These are phyloP conservation scores for Neolentinus lepideus DNA, from an alignment of 1,284 basidiomycete genomes.

Conservation along the genomic window DNA sequence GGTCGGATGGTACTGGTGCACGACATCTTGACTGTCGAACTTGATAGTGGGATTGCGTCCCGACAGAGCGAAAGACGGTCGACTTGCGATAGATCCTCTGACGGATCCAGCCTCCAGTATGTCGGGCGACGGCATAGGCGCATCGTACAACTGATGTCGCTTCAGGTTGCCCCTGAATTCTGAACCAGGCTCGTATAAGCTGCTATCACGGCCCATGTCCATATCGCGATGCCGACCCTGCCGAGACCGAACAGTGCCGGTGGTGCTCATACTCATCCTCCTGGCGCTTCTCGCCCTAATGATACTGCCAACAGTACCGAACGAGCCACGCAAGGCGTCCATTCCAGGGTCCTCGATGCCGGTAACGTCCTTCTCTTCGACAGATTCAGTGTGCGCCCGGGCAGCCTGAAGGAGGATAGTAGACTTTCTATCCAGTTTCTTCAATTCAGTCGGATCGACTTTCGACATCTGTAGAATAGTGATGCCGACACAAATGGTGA, in stretches of 20 bases:
- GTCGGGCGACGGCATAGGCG: constrained; percentile 41
- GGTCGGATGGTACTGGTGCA: constrained; percentile 62
- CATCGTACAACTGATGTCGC: constrained; percentile 78
- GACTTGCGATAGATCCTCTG: constrained; percentile 22
- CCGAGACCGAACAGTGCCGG: constrained; percentile 15
- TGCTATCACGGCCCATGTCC: constrained; percentile 16
- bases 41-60: constrained; percentile 62
- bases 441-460: constrained; percentile 72
- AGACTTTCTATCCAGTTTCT: constrained; percentile 73
- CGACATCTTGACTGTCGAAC: constrained; percentile 63
- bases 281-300: constrained; percentile 73
- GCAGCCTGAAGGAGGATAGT: constrained; percentile 82
- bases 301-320: constrained; percentile 84
- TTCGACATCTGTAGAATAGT: constrained; percentile 96
- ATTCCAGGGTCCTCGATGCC: constrained; percentile 77
- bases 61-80: constrained; percentile 24
- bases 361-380: constrained; percentile 51
- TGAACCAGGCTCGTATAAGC: constrained; percentile 16
- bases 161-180: constrained; percentile 38
- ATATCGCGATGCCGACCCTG: background rate
- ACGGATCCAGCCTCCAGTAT: constrained; percentile 14
- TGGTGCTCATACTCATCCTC: constrained; percentile 54
- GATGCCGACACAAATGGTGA: constrained; percentile 86
- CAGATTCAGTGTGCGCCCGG: constrained; percentile 51
- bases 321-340: constrained; percentile 83